Evolutionary conservation across 441 rosid genomes (phyloP), one percentile per base, ranked within the genome.

Genomic region (Pelargonium myrrhifolium): DNA sequence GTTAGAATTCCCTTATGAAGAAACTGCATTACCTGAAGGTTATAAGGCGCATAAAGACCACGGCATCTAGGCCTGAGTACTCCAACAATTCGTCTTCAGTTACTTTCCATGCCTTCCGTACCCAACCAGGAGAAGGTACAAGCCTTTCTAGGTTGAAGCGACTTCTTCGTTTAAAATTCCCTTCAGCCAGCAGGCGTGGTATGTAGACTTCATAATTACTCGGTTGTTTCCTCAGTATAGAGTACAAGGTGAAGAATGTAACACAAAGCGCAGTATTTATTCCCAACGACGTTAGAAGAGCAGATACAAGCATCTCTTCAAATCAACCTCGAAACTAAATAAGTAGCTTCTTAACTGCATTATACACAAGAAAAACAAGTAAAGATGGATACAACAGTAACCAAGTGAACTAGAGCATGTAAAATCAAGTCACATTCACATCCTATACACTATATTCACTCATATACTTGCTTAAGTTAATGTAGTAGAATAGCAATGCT

Each of bases 101-200:
- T 15, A 85, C 77, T 65, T 72, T 77, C 94, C 89, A 90, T 0
- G 97, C 87, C 76, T 76, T 87, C 70, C 80, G 74, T 65, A 93
- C 80, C 98, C 98, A 93, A 56, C 92, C 87, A 15, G 96, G 66
- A 68, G 96, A 89, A 67, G 98, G 97, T 42, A 90, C 77, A 1
- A 90, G 72, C 75, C 94, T 87, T 31, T 85, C 92, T 0, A 90
- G 80, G 77, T 90, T 84, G 78, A 87, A 89, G 35, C 47, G 71
- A 75, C 84, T 79, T 80, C 88, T 72, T 39, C 80, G 72, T 55
- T 75, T 87, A 39, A 85, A 82, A 6, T 75, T 82, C 51, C 95
- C 96, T 37, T 85, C 87, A 6, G 83, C 92, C 18, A 93, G 80
- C 65, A 86, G 68, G 18, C 98, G 93, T 0, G 98, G 98, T 53